Percentiles rank a stretch among this genome's conserved stretches.
These are phyloP conservation scores for Penicillium sp. DNA, from an alignment of 2,329 filamentous ascomycete genomes.

Conservation along the genomic window DNA sequence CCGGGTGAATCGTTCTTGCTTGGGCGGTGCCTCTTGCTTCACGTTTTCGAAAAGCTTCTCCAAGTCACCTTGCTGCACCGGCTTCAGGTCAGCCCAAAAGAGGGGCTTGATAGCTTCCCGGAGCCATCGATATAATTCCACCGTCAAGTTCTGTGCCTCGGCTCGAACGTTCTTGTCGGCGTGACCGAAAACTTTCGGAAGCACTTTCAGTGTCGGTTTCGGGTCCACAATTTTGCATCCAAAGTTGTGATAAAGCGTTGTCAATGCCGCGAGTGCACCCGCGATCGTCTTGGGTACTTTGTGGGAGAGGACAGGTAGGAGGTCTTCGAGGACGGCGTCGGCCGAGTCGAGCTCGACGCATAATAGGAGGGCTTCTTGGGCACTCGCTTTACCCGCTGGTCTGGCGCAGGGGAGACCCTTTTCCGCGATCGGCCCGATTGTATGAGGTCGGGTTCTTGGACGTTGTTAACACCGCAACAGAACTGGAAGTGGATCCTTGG, in stretches of 20 bases:
- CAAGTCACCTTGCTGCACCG: constrained; percentile 90
- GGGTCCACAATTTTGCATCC: constrained; percentile 93
- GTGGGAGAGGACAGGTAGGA: constrained; percentile 78
- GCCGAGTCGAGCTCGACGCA: constrained; percentile 89
- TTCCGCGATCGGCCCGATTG: constrained; percentile 79
- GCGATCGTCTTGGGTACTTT: constrained; percentile 90
- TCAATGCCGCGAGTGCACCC: constrained; percentile 74
- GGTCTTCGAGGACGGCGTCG: constrained; percentile 84
- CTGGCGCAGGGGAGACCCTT: constrained; percentile 88
- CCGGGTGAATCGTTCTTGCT: constrained; percentile 84
- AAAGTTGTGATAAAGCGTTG: constrained; percentile 86
- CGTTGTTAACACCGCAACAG: constrained; percentile 12
- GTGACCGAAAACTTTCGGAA: constrained; percentile 91
- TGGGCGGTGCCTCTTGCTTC: constrained; percentile 82
- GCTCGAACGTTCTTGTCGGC: constrained; percentile 98
- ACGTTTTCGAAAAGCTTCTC: constrained; percentile 93
- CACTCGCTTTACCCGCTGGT: constrained; percentile 83
- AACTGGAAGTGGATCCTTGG: background rate
- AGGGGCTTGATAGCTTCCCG: constrained; percentile 97
- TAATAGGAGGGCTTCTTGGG: constrained; percentile 82
- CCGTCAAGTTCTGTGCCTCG: constrained; percentile 85
- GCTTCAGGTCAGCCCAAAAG: constrained; percentile 94
- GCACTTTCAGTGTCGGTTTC: constrained; percentile 82
- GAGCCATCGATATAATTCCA: constrained; percentile 96
- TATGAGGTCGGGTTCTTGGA: constrained; percentile 70